These are phyloP conservation scores for Telopea speciosissima DNA, from an alignment of 177 flowering plant genomes.

Conservation along the genomic window DNA sequence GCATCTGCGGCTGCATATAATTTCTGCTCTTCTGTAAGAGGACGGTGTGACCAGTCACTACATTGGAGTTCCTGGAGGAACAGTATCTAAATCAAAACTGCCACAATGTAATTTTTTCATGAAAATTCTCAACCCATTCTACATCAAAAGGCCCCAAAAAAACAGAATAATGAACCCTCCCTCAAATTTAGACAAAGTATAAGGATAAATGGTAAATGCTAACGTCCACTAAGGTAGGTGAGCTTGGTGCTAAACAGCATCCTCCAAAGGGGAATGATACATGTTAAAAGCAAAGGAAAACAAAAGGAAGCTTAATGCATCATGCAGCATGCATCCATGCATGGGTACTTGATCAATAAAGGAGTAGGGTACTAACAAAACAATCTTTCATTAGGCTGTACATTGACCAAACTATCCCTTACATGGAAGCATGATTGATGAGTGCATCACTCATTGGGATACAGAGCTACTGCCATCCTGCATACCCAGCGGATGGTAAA, in stretches of 20 bases:
- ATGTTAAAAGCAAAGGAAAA: not conserved
- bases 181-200: not conserved
- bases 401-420: not conserved
- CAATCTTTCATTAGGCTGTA: not conserved
- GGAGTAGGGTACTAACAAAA: not conserved
- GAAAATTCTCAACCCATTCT: not conserved
- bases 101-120: not conserved
- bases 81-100: constrained; percentile 6
- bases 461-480: not conserved
- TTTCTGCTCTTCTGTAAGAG: constrained; percentile 83
- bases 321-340: not conserved
- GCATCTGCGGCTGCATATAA: constrained; percentile 92
- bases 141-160: not conserved
- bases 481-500: not conserved
- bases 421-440: not conserved
- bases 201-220: too few relatives aligned
- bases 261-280: not conserved
- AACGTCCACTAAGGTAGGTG: too few relatives aligned
- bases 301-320: not conserved
- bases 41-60: constrained; percentile 96
- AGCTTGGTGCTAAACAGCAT: not conserved
- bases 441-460: not conserved
- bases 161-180: not conserved
- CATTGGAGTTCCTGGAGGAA: constrained; percentile 85
- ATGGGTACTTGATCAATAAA: not conserved